Conservation (phyloP, 164 flowering plant species). For the Nymphaea colorata region DNA sequence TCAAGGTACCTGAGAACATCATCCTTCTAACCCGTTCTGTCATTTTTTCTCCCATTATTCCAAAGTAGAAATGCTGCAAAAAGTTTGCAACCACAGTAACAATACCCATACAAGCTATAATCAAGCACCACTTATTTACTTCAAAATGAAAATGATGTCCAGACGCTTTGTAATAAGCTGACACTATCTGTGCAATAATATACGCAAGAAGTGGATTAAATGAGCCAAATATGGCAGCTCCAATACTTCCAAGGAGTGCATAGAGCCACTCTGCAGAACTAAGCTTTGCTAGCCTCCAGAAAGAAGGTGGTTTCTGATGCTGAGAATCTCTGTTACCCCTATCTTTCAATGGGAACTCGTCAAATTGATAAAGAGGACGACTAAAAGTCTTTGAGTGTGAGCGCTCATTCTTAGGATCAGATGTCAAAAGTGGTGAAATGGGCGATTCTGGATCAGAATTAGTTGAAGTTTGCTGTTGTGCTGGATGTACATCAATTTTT, state of each 20-base stretch:
- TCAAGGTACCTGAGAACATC: constrained; percentile 41
- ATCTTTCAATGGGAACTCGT: constrained; percentile 34
- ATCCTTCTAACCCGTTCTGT: constrained; percentile 94
- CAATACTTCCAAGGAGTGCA: constrained; percentile 85
- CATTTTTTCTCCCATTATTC: constrained; percentile 99
- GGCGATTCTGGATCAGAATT: constrained; percentile 95
- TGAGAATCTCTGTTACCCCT: constrained; percentile 27
- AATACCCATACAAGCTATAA: constrained; percentile 88
- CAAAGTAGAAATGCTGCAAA: constrained; percentile 96
- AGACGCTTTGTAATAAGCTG: constrained; percentile 48
- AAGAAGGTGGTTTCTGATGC: constrained; percentile 51
- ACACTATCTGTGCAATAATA: constrained; percentile 58
- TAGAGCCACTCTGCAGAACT: constrained; percentile 97
- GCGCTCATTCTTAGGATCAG: constrained; percentile 90
- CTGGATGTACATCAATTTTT: constrained; percentile 71
- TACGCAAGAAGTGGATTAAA: constrained; percentile 97
- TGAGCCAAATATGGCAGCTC: constrained; percentile 96
- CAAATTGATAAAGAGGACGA: constrained; percentile 54
- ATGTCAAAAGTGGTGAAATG: constrained; percentile 87
- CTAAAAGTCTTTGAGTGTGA: constrained; percentile 97
- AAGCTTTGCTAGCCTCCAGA: constrained; percentile 91
- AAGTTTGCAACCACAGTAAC: constrained; percentile 92
- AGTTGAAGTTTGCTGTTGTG: constrained; percentile 38
- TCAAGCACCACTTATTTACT: constrained; percentile 85
- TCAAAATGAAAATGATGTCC: constrained; percentile 34